Percentiles rank a stretch among this genome's conserved stretches.
These are phyloP conservation scores for Claviceps capensis DNA, from an alignment of 2,329 filamentous ascomycete species.

Conservation along the genomic window DNA sequence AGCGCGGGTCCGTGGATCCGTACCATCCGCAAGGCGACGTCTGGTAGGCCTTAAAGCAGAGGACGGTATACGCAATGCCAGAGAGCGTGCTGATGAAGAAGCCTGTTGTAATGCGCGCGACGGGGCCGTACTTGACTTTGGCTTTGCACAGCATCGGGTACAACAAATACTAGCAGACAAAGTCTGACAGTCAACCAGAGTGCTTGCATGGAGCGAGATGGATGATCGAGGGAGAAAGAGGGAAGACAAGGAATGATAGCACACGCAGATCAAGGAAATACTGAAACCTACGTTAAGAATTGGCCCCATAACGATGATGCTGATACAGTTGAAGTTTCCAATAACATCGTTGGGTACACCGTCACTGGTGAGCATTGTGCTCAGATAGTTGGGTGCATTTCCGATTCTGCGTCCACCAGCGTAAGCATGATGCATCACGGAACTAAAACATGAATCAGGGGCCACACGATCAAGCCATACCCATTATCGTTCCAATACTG, in stretches of 20 bases:
- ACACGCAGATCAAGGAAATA: too few relatives aligned
- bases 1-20: constrained; percentile 11
- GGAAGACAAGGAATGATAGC: not conserved
- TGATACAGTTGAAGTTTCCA: constrained; percentile 43
- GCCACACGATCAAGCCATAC: not conserved
- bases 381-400: constrained; percentile 21
- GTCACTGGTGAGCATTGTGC: constrained; percentile 29
- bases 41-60: constrained; percentile 47
- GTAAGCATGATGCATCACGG: not conserved
- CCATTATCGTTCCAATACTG: constrained; percentile 26
- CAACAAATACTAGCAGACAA: constrained; percentile 17
- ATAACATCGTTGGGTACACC: constrained; percentile 48
- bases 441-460: not conserved
- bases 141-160: constrained; percentile 41
- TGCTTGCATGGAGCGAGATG: too few relatives aligned
- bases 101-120: constrained; percentile 42
- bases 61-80: constrained; percentile 40
- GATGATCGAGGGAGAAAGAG: not conserved
- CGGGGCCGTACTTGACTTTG: constrained; percentile 42
- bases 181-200: too few relatives aligned
- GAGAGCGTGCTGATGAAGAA: constrained; percentile 35
- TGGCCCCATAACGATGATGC: constrained; percentile 35
- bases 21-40: constrained; percentile 31
- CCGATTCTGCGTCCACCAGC: constrained; percentile 15
- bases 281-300: constrained; percentile 11